Evolutionary conservation across 2,329 filamentous ascomycete genomes (phyloP).

Genomic region (Beauveria bassiana): DNA sequence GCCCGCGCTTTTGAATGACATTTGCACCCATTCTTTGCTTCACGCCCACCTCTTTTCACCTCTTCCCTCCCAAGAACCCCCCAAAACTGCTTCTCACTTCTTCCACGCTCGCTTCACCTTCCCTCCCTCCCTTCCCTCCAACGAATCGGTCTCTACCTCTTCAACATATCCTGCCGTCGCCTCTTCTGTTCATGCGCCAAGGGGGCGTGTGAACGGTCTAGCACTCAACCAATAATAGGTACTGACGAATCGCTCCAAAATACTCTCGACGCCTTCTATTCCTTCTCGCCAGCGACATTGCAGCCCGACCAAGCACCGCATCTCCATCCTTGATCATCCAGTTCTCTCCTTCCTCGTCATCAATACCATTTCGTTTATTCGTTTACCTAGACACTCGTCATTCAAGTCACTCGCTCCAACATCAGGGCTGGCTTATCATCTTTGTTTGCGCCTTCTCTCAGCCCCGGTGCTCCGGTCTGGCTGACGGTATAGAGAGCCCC

Average conservation of each 20-base stretch:
- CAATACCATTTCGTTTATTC: neutral
- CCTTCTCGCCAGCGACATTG: neutral
- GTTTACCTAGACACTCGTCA: neutral
- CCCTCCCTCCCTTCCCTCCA: neutral
- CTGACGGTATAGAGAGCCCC: slow-evolving; percentile 26
- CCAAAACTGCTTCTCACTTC: neutral
- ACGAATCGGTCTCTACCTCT: neutral
- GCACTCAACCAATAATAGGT: neutral
- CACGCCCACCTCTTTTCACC: neutral
- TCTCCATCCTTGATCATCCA: neutral
- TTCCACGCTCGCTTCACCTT: neutral
- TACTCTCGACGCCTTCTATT: neutral
- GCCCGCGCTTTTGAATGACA: neutral
- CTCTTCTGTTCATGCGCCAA: slow-evolving; percentile 8
- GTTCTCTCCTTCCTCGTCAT: neutral
- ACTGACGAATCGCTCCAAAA: neutral
- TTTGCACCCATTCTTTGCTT: slow-evolving; percentile 3
- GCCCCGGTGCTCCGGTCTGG: slow-evolving; percentile 17
- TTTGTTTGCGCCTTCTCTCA: slow-evolving; percentile 25
- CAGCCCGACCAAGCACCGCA: neutral
- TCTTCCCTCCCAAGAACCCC: neutral
- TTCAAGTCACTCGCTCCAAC: neutral
- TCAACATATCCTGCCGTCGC: slow-evolving; percentile 1
- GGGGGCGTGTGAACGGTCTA: slow-evolving; percentile 3
- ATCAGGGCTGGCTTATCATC: neutral